A percentile compares a stretch with the other conserved stretches of the same genome.
Conservation (phyloP, 306 rosid species). For the Dryas octopetala region DNA sequence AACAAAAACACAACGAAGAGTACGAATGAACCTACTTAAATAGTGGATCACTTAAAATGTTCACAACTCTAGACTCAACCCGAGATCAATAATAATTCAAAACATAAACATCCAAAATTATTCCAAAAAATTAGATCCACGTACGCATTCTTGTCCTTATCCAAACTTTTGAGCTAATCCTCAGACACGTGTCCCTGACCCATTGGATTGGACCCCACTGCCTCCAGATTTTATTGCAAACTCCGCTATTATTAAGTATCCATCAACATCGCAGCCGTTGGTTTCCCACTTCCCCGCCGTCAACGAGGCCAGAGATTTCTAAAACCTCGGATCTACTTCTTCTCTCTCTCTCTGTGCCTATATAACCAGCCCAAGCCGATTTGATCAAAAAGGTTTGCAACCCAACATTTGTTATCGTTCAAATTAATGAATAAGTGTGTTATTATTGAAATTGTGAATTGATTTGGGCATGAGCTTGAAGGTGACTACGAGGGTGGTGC, state of each 20-base stretch:
- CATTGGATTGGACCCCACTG: background rate
- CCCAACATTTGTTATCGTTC: background rate
- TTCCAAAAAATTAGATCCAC: background rate
- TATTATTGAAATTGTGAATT: background rate
- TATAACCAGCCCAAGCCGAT: background rate
- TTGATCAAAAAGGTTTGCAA: background rate
- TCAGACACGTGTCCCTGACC: conserved; percentile 26
- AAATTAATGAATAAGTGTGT: background rate
- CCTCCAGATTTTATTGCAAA: background rate
- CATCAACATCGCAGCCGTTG: conserved; percentile 19
- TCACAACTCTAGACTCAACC: too few species aligned
- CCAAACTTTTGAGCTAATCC: background rate
- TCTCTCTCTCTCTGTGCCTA: background rate
- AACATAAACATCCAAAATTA: too few species aligned
- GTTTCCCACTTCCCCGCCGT: conserved; percentile 23
- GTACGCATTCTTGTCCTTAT: conserved; percentile 13
- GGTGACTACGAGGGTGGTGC: conserved; percentile 20
- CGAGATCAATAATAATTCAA: too few species aligned
- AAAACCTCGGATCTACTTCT: background rate
- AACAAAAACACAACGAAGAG: too few species aligned
- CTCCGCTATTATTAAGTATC: background rate
- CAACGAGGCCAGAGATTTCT: background rate
- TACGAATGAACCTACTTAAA: too few species aligned
- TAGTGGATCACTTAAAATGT: too few species aligned
- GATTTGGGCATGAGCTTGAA: conserved; percentile 53